Base-by-base conservation (phyloP, 2,329 filamentous ascomycete species). In the Monosporascus sp. region DNA sequence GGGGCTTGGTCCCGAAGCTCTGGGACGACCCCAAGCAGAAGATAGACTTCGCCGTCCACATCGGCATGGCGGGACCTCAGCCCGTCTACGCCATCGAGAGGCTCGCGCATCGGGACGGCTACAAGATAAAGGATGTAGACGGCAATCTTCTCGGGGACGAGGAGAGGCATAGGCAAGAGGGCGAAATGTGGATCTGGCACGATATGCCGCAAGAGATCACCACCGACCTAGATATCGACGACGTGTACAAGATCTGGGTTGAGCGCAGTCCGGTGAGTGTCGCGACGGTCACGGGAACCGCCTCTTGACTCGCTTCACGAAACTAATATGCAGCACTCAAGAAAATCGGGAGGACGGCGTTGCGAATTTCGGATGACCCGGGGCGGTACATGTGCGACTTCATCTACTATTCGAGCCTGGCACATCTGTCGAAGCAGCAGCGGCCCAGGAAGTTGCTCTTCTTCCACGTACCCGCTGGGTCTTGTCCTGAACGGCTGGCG, bases 331-430 rank as follows among this genome's bases (percentile, higher is more conserved):
- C 51, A 31, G n/a, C 4, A 7, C n/a, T 8, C 27, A 47, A 56
- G 51, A 55, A 52, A 6, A 52, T 53, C 52, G 74, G 75, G 62
- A 68, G 44, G 70, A 19, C 24, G 49, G 75, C 79, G 57, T 67
- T 85, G 7, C 77, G 82, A 35, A 73, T 88, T 40, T 90, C 86
- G 0, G 78, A 84, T 44, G 85, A 92, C 59, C 83, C 88, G 0
- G 88, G 88, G 3, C 79, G 79, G 20, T 92, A 87, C 67, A 74
- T 91, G 17, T 92, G 88, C 70, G 88, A 92, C 65, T 92, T 89
- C 64, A 90, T 88, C 60, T 89, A 87, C 68, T 91, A 84, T 69
- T 84, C 82, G 7, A 88, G 84, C 56, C 68, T 91, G 60, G 77
- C 86, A 20, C 72, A 84, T 54, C 70, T 84, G 37, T 74, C 72